These are phyloP conservation scores for Endogone sp. DNA, from an alignment of 192 early-diverging fungal species.

Conservation along the genomic window DNA sequence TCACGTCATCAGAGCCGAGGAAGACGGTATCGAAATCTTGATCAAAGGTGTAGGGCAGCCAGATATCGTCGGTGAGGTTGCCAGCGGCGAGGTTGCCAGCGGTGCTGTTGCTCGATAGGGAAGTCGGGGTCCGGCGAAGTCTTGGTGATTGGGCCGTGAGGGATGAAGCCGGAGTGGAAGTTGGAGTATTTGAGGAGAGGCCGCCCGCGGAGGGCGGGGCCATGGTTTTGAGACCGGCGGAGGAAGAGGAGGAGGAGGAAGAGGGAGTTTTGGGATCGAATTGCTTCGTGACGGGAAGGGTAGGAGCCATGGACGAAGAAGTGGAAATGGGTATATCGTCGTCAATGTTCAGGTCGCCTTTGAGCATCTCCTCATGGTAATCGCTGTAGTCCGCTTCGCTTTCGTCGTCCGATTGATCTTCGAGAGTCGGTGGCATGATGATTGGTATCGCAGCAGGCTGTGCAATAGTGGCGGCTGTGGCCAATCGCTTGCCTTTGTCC, in stretches of 20 bases:
- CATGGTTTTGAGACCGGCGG: too few relatives aligned
- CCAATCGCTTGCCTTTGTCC: too few relatives aligned
- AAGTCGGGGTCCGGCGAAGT: neutral
- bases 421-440: too few relatives aligned
- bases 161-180: too few relatives aligned
- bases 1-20: conserved; percentile 2
- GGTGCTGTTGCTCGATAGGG: too few relatives aligned
- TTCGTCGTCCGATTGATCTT: conserved; percentile 25
- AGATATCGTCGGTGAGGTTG: conserved; percentile 14
- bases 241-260: neutral
- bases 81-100: too few relatives aligned
- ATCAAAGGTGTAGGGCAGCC: conserved; percentile 33
- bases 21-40: conserved; percentile 33
- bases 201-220: too few relatives aligned
- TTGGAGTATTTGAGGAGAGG: too few relatives aligned
- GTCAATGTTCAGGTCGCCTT: conserved; percentile 26
- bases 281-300: neutral
- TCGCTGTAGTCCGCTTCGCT: conserved; percentile 45
- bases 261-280: neutral
- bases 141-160: neutral
- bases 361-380: conserved; percentile 59
- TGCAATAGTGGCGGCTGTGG: too few relatives aligned
- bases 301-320: neutral
- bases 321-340: too few relatives aligned
- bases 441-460: too few relatives aligned